These are phyloP conservation scores for Curvularia hawaiiensis DNA, from an alignment of 2,329 filamentous ascomycete genomes.

Conservation along the genomic window DNA sequence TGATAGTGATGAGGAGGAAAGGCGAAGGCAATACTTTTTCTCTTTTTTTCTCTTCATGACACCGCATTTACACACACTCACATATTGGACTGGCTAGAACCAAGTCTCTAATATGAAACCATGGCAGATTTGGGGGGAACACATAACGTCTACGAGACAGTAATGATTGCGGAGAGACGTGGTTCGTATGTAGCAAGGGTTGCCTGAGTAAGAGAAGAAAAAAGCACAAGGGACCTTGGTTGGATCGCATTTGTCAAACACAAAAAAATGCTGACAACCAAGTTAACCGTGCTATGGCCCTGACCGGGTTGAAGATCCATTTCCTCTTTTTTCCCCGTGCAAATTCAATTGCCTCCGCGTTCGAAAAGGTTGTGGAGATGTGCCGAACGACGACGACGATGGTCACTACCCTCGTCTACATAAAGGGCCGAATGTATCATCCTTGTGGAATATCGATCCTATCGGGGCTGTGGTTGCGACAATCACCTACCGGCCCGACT, in stretches of 20 bases:
- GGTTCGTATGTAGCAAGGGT: no score
- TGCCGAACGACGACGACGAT: neutral
- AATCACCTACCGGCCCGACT: conserved; percentile 1
- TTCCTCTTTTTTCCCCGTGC: neutral
- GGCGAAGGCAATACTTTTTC: no score
- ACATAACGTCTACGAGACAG: neutral
- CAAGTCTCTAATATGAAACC: neutral
- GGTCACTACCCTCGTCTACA: neutral
- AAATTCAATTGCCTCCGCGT: no score
- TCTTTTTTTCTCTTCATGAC: no score
- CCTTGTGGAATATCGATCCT: conserved; percentile 3
- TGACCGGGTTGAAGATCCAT: neutral
- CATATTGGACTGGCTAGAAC: neutral
- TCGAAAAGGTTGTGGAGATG: neutral
- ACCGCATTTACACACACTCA: neutral
- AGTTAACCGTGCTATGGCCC: neutral
- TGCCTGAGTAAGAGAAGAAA: no score
- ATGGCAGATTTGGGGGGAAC: neutral
- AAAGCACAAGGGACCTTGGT: no score
- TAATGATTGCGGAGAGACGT: neutral
- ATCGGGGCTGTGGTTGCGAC: conserved; percentile 2
- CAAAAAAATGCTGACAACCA: no score
- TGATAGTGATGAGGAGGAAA: neutral
- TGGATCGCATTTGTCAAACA: no score
- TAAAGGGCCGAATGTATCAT: conserved; percentile 8